Evolutionary conservation across 192 early-diverging fungal species (phyloP).

Genomic region (Podila horticola): DNA sequence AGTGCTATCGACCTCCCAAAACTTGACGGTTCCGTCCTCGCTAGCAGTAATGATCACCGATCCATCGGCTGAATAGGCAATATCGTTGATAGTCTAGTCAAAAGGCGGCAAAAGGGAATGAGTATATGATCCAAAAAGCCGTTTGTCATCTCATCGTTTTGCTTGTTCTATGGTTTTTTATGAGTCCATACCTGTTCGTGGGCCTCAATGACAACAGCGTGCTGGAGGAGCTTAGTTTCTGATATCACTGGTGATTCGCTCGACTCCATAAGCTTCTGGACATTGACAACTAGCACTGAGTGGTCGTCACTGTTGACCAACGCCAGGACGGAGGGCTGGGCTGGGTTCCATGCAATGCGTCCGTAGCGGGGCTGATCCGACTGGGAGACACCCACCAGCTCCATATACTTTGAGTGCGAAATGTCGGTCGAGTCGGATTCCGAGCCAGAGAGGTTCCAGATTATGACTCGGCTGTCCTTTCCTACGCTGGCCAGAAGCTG

Average conservation of each 20-base stretch:
- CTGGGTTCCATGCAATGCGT: conserved; percentile 54
- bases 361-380: conserved; percentile 51
- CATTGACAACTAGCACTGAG: conserved; percentile 42
- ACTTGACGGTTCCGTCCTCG: conserved; percentile 50
- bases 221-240: conserved; percentile 37
- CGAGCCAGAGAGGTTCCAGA: conserved; percentile 45
- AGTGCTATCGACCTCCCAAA: conserved; percentile 30
- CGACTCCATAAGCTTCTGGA: conserved; percentile 24
- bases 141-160: background rate
- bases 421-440: conserved; percentile 45
- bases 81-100: conserved; percentile 50
- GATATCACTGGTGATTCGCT: conserved; percentile 14
- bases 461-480: conserved; percentile 41
- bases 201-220: conserved; percentile 35
- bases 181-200: conserved; percentile 46
- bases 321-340: conserved; percentile 45
- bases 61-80: conserved; percentile 57
- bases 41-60: conserved; percentile 55
- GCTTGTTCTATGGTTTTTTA: background rate
- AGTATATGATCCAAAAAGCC: too few species aligned
- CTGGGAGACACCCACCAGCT: conserved; percentile 14
- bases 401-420: conserved; percentile 47
- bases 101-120: background rate
- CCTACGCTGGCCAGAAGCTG: conserved; percentile 45
- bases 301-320: conserved; percentile 55